Conservation (phyloP, 2,329 filamentous ascomycete species). For the Trichoderma polysporum region DNA sequence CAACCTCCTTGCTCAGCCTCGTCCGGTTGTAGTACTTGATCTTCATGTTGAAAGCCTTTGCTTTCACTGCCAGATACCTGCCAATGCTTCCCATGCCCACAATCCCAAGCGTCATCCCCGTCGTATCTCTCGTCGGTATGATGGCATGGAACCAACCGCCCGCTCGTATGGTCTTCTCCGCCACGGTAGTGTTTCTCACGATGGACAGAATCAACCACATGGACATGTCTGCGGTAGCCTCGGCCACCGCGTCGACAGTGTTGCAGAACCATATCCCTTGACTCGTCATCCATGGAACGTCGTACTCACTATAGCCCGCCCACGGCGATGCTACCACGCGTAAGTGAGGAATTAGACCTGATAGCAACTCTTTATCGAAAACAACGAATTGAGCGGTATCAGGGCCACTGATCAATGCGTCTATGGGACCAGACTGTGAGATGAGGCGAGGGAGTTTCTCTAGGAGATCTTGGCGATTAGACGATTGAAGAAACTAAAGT, state of each 20-base stretch:
- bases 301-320: slow-evolving; percentile 50
- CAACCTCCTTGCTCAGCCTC: slow-evolving; percentile 35
- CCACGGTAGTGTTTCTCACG: slow-evolving; percentile 45
- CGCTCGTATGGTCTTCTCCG: slow-evolving; percentile 37
- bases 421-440: slow-evolving; percentile 40
- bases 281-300: slow-evolving; percentile 43
- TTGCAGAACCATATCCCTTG: slow-evolving; percentile 55
- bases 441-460: slow-evolving; percentile 38
- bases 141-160: slow-evolving; percentile 40
- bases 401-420: slow-evolving; percentile 51
- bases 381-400: slow-evolving; percentile 49
- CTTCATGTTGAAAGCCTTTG: slow-evolving; percentile 43
- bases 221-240: slow-evolving; percentile 53
- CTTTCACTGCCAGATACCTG: slow-evolving; percentile 42
- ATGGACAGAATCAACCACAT: slow-evolving; percentile 36
- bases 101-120: slow-evolving; percentile 46
- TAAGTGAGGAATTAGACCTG: slow-evolving; percentile 40
- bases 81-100: slow-evolving; percentile 51
- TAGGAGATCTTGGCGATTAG: slow-evolving; percentile 38
- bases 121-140: slow-evolving; percentile 42
- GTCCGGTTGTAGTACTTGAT: slow-evolving; percentile 46
- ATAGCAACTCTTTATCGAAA: slow-evolving; percentile 47
- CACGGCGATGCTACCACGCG: slow-evolving; percentile 48
- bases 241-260: slow-evolving; percentile 50
- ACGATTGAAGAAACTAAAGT: slow-evolving; percentile 35